Percentiles rank a stretch among this genome's conserved stretches.
phyloP scores from a whole-genome alignment of 2,329 filamentous ascomycete species.

The Aspergillus phoenicis region DNA sequence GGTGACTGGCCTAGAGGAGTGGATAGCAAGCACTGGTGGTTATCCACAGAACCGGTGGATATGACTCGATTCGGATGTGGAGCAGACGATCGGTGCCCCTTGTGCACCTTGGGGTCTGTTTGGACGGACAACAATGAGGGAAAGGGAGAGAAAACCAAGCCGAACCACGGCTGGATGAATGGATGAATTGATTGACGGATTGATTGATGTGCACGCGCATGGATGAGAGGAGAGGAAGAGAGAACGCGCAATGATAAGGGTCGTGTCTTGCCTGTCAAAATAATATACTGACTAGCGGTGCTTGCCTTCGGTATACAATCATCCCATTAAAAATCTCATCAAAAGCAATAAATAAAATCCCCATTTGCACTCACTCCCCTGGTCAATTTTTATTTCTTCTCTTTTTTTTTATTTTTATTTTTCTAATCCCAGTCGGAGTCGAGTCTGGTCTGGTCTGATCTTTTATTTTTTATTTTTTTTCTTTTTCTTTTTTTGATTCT shows the following conservation, averaged over 20 bases:
- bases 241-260: neutral
- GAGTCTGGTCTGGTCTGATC: neutral
- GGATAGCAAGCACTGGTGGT: constrained; percentile 3
- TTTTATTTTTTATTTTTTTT: constrained; percentile 2
- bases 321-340: neutral
- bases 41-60: constrained; percentile 15
- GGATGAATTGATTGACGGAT: neutral
- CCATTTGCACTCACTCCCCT: neutral
- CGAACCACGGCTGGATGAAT: neutral
- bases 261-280: neutral
- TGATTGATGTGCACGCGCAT: neutral
- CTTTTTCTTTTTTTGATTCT: neutral
- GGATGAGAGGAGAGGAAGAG: neutral
- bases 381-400: too few species aligned
- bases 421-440: neutral
- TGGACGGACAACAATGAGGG: neutral
- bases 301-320: neutral
- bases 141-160: neutral
- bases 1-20: constrained; percentile 5
- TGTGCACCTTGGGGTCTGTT: neutral
- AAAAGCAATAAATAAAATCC: neutral
- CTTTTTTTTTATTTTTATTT: too few species aligned
- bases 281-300: neutral
- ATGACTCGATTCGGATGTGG: constrained; percentile 13
- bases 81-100: constrained; percentile 12